A percentile compares a stretch with the other conserved stretches of the same genome.
These are phyloP conservation scores for Yamadazyma siamensis DNA, from an alignment of 1,139 yeast species.

Conservation along the genomic window DNA sequence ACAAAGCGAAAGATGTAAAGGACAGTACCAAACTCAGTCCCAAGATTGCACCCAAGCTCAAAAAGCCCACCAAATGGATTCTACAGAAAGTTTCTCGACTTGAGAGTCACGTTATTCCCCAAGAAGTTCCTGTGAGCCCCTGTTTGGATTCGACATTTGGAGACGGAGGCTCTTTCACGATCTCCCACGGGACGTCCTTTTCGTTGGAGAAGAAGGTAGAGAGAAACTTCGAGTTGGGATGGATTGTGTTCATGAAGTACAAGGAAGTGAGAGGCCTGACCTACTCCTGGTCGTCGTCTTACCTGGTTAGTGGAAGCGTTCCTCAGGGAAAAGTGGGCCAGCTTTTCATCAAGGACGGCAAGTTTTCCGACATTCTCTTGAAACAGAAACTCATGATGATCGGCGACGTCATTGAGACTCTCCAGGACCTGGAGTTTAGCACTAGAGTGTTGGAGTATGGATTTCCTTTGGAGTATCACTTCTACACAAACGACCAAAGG, in stretches of 20 bases:
- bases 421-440: constrained; percentile 2
- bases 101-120: constrained; percentile 5
- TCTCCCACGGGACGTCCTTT: constrained; percentile 8
- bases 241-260: constrained; percentile 5
- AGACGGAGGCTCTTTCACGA: constrained; percentile 13
- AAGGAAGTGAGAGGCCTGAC: constrained; percentile 3
- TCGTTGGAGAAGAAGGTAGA: constrained; percentile 5
- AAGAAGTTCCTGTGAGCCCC: constrained; percentile 11
- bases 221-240: constrained; percentile 4
- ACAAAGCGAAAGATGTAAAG: constrained; percentile 1
- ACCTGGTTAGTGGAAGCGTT: constrained; percentile 8
- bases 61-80: constrained; percentile 6
- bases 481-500: constrained; percentile 7
- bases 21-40: constrained; percentile 1
- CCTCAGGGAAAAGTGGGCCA: constrained; percentile 13
- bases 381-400: constrained; percentile 6
- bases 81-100: constrained; percentile 7
- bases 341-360: constrained; percentile 11
- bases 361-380: constrained; percentile 7
- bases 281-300: constrained; percentile 2
- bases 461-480: constrained; percentile 9
- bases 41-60: constrained; percentile 1
- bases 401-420: constrained; percentile 2
- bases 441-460: constrained; percentile 6
- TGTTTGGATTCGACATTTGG: constrained; percentile 13